These are phyloP conservation scores for Fusarium oligoseptatum DNA, from an alignment of 2,329 filamentous ascomycete species.

Conservation along the genomic window DNA sequence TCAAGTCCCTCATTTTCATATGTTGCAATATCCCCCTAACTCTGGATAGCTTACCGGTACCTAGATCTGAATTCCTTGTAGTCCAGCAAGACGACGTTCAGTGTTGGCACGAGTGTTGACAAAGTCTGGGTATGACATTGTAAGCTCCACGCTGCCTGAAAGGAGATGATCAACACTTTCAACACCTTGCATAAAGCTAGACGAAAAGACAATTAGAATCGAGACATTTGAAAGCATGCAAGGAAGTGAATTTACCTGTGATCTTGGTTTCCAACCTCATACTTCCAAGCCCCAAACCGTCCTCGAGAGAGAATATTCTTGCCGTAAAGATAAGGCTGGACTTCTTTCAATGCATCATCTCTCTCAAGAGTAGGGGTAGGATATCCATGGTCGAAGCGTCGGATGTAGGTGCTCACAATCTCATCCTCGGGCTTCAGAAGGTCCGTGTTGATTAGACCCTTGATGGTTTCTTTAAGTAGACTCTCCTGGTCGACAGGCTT, in stretches of 20 bases:
- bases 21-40: background rate
- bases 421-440: constrained; percentile 93
- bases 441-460: constrained; percentile 98
- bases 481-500: constrained; percentile 92
- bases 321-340: constrained; percentile 91
- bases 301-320: constrained; percentile 95
- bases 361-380: constrained; percentile 95
- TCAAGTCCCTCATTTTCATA: background rate
- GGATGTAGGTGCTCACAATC: constrained; percentile 98
- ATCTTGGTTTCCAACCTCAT: constrained; percentile 97
- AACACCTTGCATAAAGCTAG: constrained; percentile 85
- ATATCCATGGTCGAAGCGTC: constrained; percentile 98
- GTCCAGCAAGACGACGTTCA: constrained; percentile 50
- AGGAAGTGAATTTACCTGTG: constrained; percentile 71
- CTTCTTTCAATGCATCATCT: constrained; percentile 91
- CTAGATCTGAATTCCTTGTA: background rate
- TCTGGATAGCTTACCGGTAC: background rate
- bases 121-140: constrained; percentile 96
- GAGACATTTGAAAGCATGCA: background rate
- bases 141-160: constrained; percentile 83
- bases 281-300: constrained; percentile 97
- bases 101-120: constrained; percentile 82
- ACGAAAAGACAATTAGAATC: background rate
- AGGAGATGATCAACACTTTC: constrained; percentile 93
- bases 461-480: constrained; percentile 89